Evolutionary conservation across 371 early-diverging fungal species (phyloP), one percentile per base, ranked within the genome.

Genomic region (Aphelidium insulamus): DNA sequence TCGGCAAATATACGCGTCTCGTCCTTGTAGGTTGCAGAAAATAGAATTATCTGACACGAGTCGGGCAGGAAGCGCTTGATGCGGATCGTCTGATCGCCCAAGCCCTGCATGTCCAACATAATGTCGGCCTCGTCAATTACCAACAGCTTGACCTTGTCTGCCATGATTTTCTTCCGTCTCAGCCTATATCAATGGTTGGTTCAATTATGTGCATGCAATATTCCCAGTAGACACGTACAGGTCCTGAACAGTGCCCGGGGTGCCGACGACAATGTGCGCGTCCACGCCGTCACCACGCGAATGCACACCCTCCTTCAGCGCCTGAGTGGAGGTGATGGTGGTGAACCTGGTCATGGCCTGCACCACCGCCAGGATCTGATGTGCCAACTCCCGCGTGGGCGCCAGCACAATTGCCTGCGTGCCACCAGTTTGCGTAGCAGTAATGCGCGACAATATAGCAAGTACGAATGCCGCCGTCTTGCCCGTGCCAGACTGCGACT

Each of bases 401-500:
- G 95, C 85, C 34, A 99, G 46, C 49, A 92, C 85, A 28, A 99
- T 49, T 2, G 86, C 94, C 69, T 91, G 74, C 1, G 62, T 39
- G 38, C 34, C 38, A 47, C 51, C 9, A 28, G 18, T 14, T 6
- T 25, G n/a, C 25, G 47, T 41, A 18, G 60, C 53, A 37, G 59
- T 39, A 37, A 79, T 59, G 19, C 83, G 59, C 32, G 66, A 63
- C 20, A 91, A 55, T 73, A 92, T 86, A 1, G 82, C 76, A 34
- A 92, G 57, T 0, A 72, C 77, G 50, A 94, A 90, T 0, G 97
- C 95, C 2, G 97, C 94, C 6, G 99, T 97, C 55, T 98, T 98
- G 27, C 97, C 95, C 0, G 91, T 79, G 34, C 82, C 79, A 2
- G 77, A 74, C 48, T 82, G 79, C 30, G 78, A 77, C 56, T 81